phyloP scores from a whole-genome alignment of 768 basidiomycete species.

The Lactarius quietus region DNA sequence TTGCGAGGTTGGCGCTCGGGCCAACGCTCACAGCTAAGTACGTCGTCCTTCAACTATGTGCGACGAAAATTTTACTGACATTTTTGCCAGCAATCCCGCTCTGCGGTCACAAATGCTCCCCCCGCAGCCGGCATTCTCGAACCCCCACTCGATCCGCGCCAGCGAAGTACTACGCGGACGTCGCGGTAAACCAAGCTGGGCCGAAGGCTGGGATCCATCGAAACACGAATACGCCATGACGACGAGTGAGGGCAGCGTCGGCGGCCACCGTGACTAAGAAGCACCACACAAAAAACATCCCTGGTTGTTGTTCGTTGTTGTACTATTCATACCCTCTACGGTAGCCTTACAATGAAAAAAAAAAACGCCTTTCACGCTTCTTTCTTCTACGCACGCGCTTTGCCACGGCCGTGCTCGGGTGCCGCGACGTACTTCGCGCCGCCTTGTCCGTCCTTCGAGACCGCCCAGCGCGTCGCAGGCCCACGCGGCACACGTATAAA shows the following conservation, averaged over 20 bases:
- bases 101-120: constrained; percentile 33
- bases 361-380: background rate
- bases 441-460: constrained; percentile 8
- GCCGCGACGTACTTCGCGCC: constrained; percentile 14
- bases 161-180: constrained; percentile 25
- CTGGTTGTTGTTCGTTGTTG: background rate
- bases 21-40: constrained; percentile 62
- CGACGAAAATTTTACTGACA: background rate
- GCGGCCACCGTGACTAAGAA: background rate
- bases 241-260: constrained; percentile 36
- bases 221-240: constrained; percentile 46
- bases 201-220: constrained; percentile 39
- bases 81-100: constrained; percentile 26
- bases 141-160: constrained; percentile 29
- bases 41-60: constrained; percentile 23
- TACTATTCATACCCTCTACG: background rate
- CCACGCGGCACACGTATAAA: constrained; percentile 17
- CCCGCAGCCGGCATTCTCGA: constrained; percentile 30
- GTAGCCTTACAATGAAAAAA: background rate
- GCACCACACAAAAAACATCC: too few relatives aligned
- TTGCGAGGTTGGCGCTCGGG: constrained; percentile 59
- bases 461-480: constrained; percentile 13
- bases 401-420: background rate
- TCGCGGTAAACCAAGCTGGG: constrained; percentile 36
- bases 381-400: background rate